Conservation (phyloP, 352 stramenopile species). For the Pythium angustatum region DNA sequence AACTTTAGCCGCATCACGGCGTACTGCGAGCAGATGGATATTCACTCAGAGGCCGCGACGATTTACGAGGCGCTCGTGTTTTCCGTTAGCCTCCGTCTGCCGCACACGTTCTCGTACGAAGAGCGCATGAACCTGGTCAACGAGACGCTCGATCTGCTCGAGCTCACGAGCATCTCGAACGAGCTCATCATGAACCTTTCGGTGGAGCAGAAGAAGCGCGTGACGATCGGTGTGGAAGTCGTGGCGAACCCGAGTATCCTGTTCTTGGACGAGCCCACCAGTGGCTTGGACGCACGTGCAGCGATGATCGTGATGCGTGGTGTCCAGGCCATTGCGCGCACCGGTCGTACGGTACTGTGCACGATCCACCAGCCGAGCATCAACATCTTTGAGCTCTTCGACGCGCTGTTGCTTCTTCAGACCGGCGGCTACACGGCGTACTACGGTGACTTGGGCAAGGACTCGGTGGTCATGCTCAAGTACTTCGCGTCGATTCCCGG, state of each 20-base stretch:
- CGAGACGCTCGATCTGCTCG: slow-evolving; percentile 57
- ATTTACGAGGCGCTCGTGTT: slow-evolving; percentile 28
- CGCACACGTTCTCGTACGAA: background rate
- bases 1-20: slow-evolving; percentile 23
- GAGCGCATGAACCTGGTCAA: slow-evolving; percentile 36
- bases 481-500: slow-evolving; percentile 86
- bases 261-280: slow-evolving; percentile 93
- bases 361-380: slow-evolving; percentile 46
- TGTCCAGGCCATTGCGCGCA: slow-evolving; percentile 83
- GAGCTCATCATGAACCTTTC: slow-evolving; percentile 73
- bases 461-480: slow-evolving; percentile 82
- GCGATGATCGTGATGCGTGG: slow-evolving; percentile 87
- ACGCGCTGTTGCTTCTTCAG: slow-evolving; percentile 86
- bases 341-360: slow-evolving; percentile 34
- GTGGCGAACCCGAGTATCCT: slow-evolving; percentile 93
- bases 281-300: slow-evolving; percentile 82
- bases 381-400: slow-evolving; percentile 92
- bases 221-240: slow-evolving; percentile 92
- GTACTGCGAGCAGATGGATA: slow-evolving; percentile 31
- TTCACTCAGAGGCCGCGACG: slow-evolving; percentile 31
- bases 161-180: slow-evolving; percentile 41
- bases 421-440: slow-evolving; percentile 54
- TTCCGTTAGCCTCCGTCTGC: slow-evolving; percentile 20
- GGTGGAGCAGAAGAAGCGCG: slow-evolving; percentile 92
- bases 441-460: slow-evolving; percentile 83